Percentiles rank a stretch among this genome's conserved stretches.
Conservation (phyloP, 2,329 filamentous ascomycete species). For the Colletotrichum sp. region DNA sequence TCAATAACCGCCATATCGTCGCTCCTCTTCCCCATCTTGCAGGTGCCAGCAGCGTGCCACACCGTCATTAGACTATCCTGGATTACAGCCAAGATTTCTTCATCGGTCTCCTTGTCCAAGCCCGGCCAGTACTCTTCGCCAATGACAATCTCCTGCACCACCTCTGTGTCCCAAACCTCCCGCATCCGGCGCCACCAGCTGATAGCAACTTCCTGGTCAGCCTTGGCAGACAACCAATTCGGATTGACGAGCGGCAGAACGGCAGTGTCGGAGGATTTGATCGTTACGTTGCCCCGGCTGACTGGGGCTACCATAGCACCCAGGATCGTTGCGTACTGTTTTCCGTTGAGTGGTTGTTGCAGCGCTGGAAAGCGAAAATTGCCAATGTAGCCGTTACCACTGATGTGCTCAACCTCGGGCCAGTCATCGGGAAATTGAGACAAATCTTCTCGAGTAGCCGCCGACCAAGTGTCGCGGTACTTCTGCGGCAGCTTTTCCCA, state of each 20-base stretch:
- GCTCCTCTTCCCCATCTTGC: conserved; percentile 52
- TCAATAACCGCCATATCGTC: conserved; percentile 35
- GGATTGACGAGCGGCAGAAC: conserved; percentile 49
- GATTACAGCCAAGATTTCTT: conserved; percentile 37
- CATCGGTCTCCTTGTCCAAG: conserved; percentile 41
- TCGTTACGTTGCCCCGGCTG: conserved; percentile 48
- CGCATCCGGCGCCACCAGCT: conserved; percentile 47
- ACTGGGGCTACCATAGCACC: conserved; percentile 39
- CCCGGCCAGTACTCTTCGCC: conserved; percentile 43
- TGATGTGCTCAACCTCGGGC: background rate
- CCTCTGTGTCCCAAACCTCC: conserved; percentile 33
- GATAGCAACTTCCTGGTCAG: conserved; percentile 49
- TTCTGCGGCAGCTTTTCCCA: conserved; percentile 24
- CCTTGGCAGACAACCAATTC: conserved; percentile 47
- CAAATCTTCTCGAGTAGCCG: background rate
- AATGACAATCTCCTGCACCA: conserved; percentile 31
- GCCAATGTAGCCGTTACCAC: conserved; percentile 22
- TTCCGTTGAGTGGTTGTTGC: conserved; percentile 9
- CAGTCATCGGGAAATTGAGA: background rate
- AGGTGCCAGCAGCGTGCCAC: conserved; percentile 56
- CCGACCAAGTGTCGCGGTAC: background rate
- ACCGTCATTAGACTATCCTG: conserved; percentile 52
- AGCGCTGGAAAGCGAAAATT: conserved; percentile 3
- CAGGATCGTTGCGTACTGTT: conserved; percentile 26
- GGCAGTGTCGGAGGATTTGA: conserved; percentile 37